Base-by-base conservation (phyloP, 495 filamentous ascomycete genomes). In the Podospora pseudopauciseta region DNA sequence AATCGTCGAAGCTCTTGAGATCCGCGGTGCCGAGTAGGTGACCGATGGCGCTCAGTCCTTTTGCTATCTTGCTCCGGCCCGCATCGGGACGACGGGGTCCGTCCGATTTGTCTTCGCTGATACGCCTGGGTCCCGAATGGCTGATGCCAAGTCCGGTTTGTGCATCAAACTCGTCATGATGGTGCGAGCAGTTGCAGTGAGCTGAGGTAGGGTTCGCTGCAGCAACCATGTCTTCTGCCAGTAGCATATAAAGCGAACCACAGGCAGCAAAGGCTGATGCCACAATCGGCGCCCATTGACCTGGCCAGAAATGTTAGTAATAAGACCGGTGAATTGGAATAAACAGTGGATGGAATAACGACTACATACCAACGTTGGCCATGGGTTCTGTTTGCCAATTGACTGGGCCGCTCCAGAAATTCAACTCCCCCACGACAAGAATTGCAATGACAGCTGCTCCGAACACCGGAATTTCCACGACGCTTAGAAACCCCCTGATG, bases 231-330 rank as follows among this genome's bases (percentile, higher is more conserved):
- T 78, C 75, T 44, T 77, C 71, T 16, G 81, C 80, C 3, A 85
- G 67, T 5, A 84, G 67, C 63, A 87, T 65, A 67, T 86, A 86
- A 0, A 86, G 70, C 15, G 86, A 88, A 16, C 87, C 86, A 16
- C 85, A 55, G 0, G 78, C 79, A n/a, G 84, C 85, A 5, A 89
- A 76, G 1, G 69, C 81, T 4, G 85, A 84, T 59, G 83, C 86
- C 57, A 81, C 82, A 55, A 88, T 79, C 0, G 85, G 85, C 11
- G 81, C 81, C 87, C 86, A 89, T 76, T 88, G 84, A 19, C 81
- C 79, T 81, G 32, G 60, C n/a, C 53, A 61, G 20, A 32, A 58
- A 2, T 53, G 63, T 75, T 63, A 75, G 72, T 64, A 64, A 66
- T 15, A 11, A 60, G 30, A 20, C 39, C 62, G 23, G 67, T 4